Evolutionary conservation across 805 yeast species (phyloP), one percentile per base, ranked within the genome.

Genomic region (Yarrowia sp.): DNA sequence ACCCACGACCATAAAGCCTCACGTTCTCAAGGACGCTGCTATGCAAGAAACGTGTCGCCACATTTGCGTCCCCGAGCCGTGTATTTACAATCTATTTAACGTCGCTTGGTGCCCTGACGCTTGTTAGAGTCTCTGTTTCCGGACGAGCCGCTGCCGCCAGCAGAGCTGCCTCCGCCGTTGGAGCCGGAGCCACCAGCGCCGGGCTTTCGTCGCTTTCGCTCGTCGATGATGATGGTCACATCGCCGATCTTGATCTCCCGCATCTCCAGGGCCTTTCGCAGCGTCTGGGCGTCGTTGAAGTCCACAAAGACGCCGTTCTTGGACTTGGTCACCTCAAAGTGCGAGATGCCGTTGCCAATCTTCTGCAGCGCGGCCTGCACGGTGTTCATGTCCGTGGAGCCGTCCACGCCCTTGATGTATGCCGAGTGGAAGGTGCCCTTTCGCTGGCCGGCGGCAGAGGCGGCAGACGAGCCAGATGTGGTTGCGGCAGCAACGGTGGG

Each of bases 241-340:
- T 73, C 72, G 43, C 78, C 79, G 56, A 77, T 76, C 50, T 72
- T 56, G 41, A 78, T 69, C 36, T 72, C 74, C 41, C 76, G 76
- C n/a, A 73, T 73, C 46, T 71, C 73, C 52, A 77, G 70, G 8
- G 80, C 80, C 40, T 72, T 72, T 66, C 72, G 72, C 48, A 77
- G 70, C 50, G 77, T 69, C 16, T 68, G 70, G 8, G 74, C 77
- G 67, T 76, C 78, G 38, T 73, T 68, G 70, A 76, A 79, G 70
- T 79, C 82, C 9, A 79, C 80, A 71, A 77, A 79, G 12, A 79
- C 80, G 61, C 81, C 77, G 65, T 72, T 72, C 67, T 74, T 74
- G 41, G 65, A 67, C 59, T 75, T 71, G 55, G 75, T 75, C 46
- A 79, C 73, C 64, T 79, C 80, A 71, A 78, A 73, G 66, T 79